Base-by-base conservation (phyloP, 805 yeast genomes). In the Blastobotrys muscicola region DNA sequence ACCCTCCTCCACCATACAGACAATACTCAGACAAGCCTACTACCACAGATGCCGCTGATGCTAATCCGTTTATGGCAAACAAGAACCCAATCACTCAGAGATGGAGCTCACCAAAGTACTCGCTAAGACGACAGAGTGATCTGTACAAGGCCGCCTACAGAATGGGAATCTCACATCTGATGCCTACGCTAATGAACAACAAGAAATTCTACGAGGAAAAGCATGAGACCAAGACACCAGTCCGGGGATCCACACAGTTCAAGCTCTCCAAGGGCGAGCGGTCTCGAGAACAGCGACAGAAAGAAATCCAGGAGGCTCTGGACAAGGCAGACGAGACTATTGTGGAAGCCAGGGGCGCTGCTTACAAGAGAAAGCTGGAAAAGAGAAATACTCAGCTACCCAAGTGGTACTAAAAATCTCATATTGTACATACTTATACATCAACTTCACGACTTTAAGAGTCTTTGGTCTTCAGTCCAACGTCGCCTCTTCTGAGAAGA, bases 1-100 rank as follows among this genome's bases (percentile, higher is more conserved):
- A 77, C 58, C 97, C 97, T 29, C 96, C 96, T 7, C 67, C 80
- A 15, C 90, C 87, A n/a, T 78, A 76, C 63, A 72, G 74, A 13
- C 60, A 72, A 51, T 89, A 86, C 61, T 69, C 85, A 4, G 64
- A 70, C 2, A 72, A 70, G 49, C 82, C 94, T 41, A 75, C 84
- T 1, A 66, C 75, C 26, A 78, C 84, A 15, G 67, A 65, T 39
- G 89, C 86, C 39, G 71, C 75, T 15, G 74, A 76, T 47, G 83
- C 87, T 53, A 89, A 89, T 63, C 97, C 97, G 42, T 89, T 89
- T 62, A 62, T 85, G 44, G 81, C 94, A 16, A 87, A 85, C 62
- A 82, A 74, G 56, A 87, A 87, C 61, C 86, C 94, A 14, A 75
- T 82, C 15, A 85, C 94, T 15, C 76, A 82, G n/a, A 70, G 66